Base-by-base conservation (phyloP, 805 yeast genomes). In the Wickerhamiella lipophila region DNA sequence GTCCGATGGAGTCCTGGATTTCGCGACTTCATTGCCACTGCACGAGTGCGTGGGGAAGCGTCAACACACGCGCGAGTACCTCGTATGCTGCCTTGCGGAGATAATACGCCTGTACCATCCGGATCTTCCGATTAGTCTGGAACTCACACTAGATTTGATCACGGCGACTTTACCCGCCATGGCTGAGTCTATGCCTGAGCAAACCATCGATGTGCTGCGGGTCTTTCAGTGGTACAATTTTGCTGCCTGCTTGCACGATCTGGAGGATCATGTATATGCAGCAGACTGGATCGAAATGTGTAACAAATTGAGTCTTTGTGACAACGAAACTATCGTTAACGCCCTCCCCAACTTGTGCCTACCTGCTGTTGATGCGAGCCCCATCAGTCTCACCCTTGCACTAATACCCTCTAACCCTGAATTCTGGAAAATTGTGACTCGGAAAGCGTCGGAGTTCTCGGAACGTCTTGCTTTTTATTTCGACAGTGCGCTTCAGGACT, bases 11-110 rank as follows among this genome's bases (percentile, higher is more conserved):
- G n/a, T 40, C 21, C 21, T n/a, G 29, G 30, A 40, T 40, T 40
- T 40, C 15, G 43, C 30, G 5, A 15, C 19, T 3, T 15, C 43
- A 2, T 25, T 40, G 30, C 43, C 43, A 25, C 18, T 40, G 29
- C 27, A 25, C 8, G 43, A 40, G 6, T 25, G 23, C n/a, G 9
- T 23, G 4, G 19, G 11, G 15, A n/a, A 23, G 30, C 13, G 43
- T 12, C 21, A 15, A 8, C 16, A 15, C 13, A 23, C 30, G 30
- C 29, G 43, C 6, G 19, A 23, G n/a, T 40, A 40, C 25, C 11
- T 22, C 12, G 46, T 21, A 8, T 42, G 46, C 46, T 42, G 48
- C 18, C 13, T 45, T 9, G 42, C 36, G 9, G 42, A 45, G 25
- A 19, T 45, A 4, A 11, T 45, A 12, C 19, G 48, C 13, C 42